Conservation (phyloP, 1,284 basidiomycete genomes). For the Agroathelia rolfsii region DNA sequence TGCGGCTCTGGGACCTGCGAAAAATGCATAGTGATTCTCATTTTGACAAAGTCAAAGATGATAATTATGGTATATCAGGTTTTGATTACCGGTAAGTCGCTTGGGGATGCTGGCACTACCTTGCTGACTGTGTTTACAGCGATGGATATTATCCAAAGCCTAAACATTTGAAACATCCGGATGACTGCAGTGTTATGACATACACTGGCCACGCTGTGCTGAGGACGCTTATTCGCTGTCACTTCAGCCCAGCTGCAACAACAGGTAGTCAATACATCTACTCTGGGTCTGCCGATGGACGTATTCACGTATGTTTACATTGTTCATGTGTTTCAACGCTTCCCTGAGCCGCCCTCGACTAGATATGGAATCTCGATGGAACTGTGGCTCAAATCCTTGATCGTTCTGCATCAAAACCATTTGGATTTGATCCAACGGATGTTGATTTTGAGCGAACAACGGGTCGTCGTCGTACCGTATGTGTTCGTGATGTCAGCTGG, state of each 20-base stretch:
- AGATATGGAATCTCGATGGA: slow-evolving; percentile 96
- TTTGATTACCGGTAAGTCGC: slow-evolving; percentile 74
- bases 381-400: slow-evolving; percentile 78
- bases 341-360: slow-evolving; percentile 11
- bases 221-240: slow-evolving; percentile 88
- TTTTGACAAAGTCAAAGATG: slow-evolving; percentile 45
- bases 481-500: slow-evolving; percentile 92
- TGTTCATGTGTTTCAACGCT: background rate
- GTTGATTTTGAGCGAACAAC: slow-evolving; percentile 30
- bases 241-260: slow-evolving; percentile 87
- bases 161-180: slow-evolving; percentile 54
- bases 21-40: slow-evolving; percentile 78
- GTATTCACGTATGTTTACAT: slow-evolving; percentile 58
- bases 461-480: slow-evolving; percentile 26
- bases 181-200: slow-evolving; percentile 93
- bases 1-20: slow-evolving; percentile 90
- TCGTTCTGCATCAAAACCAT: slow-evolving; percentile 65
- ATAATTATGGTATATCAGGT: slow-evolving; percentile 48
- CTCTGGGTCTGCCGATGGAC: slow-evolving; percentile 80
- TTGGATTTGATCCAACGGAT: slow-evolving; percentile 56
- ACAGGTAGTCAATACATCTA: slow-evolving; percentile 93
- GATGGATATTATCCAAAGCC: slow-evolving; percentile 61
- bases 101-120: slow-evolving; percentile 1
- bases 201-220: slow-evolving; percentile 91
- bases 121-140: slow-evolving; percentile 24